A percentile compares a stretch with the other conserved stretches of the same genome.
Evolutionary conservation across 441 rosid genomes (phyloP).

Genomic region (Pelargonium australe): DNA sequence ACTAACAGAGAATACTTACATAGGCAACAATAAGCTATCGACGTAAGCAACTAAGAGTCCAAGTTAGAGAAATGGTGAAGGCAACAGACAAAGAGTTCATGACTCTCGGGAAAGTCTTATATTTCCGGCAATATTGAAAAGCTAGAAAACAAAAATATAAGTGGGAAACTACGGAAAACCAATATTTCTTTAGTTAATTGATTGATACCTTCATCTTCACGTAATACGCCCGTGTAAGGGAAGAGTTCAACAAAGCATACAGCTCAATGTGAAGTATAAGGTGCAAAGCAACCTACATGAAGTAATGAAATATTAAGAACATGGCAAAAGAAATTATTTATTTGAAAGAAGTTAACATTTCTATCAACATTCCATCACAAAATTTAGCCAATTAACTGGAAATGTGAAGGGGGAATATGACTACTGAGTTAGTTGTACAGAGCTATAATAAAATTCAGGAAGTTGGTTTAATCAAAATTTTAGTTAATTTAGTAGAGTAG

Average conservation of each 20-base stretch:
- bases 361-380: not conserved
- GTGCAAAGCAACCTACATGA: constrained; percentile 52
- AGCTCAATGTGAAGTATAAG: constrained; percentile 68
- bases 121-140: constrained; percentile 39
- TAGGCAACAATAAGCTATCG: constrained; percentile 63
- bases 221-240: constrained; percentile 41
- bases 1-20: constrained; percentile 39
- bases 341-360: not conserved
- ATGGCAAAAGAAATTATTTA: not conserved
- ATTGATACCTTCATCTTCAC: constrained; percentile 43
- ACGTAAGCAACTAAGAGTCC: constrained; percentile 47
- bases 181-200: constrained; percentile 8
- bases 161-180: constrained; percentile 18
- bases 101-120: constrained; percentile 44
- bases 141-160: constrained; percentile 11
- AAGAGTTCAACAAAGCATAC: constrained; percentile 35
- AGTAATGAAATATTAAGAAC: constrained; percentile 16
- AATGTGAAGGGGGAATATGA: constrained; percentile 27
- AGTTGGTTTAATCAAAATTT: too few species aligned
- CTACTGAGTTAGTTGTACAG: too few species aligned
- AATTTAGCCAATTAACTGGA: constrained; percentile 44
- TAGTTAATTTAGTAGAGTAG: too few species aligned
- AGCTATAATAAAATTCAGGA: too few species aligned
- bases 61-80: constrained; percentile 63
- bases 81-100: constrained; percentile 60